Base-by-base conservation (phyloP, 352 stramenopile species). In the Phytophthora tentaculata region DNA sequence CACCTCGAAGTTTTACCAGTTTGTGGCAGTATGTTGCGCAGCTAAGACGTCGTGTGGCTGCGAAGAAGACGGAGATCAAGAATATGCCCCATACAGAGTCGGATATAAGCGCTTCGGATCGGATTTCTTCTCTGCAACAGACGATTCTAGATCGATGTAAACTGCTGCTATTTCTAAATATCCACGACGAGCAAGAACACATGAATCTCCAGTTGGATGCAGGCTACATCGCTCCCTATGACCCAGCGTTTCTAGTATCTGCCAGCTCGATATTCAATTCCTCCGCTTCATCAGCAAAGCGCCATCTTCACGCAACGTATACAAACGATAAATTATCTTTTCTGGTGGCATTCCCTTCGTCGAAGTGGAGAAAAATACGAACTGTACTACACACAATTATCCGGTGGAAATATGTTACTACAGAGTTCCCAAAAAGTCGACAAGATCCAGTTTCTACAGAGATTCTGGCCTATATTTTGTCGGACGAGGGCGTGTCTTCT, bases 21-120 rank as follows among this genome's bases (percentile, higher is more conserved):
- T 74, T 78, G 17, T 95, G 87, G 87, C 61, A 69, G 0, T 64
- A 55, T 28, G 84, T 92, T 22, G 86, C 85, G 3, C 82, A 91
- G 10, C 51, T 90, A 12, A 64, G 77, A 5, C 75, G 77, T 5
- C 69, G 62, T 14, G 54, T 86, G 41, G 75, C 76, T 17, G 32
- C 75, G 0, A 79, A 81, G 50, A 86, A 81, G 53, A 88, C 74
- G 1, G 61, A 79, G 39, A 71, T 85, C 24, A 84, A 82, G 47
- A 85, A 76, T 45, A 41, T 14, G 22, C 14, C 39, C 14, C 41
- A 58, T 7, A 14, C 13, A 20, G 48, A 47, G 2, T 23, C 29
- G 2, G 52, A 54, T 0, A 47, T 50, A 24, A 69, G 45, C 10
- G 9, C 47, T 12, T 29, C 61, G 0, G 62, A 68, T 32, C 67